Evolutionary conservation across 164 flowering plant genomes (phyloP).

Genomic region (Nelumbo lutea): DNA sequence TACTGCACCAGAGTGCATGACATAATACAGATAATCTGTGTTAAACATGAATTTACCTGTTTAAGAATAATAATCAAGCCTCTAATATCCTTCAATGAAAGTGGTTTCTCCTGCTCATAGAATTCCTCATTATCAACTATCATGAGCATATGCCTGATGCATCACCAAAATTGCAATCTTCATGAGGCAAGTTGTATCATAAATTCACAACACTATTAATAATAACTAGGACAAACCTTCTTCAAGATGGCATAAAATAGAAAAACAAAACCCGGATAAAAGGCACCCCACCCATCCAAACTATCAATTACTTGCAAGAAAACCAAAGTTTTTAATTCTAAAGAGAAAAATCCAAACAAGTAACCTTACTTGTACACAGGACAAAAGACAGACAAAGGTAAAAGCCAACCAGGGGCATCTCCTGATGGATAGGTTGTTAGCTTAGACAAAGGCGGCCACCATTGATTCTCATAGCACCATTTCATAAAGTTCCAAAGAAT

Average conservation of each 20-base stretch:
- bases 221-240: neutral
- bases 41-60: conserved; percentile 45
- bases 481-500: conserved; percentile 90
- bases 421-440: conserved; percentile 46
- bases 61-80: conserved; percentile 63
- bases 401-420: conserved; percentile 85
- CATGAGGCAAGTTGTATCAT: neutral
- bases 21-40: neutral
- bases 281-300: neutral
- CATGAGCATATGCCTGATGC: conserved; percentile 88
- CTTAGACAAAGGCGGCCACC: conserved; percentile 65
- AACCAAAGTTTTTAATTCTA: neutral
- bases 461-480: conserved; percentile 74
- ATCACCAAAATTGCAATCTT: conserved; percentile 11
- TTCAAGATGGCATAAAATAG: neutral
- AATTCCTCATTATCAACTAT: conserved; percentile 95
- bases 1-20: neutral
- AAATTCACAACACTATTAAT: neutral
- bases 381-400: conserved; percentile 90
- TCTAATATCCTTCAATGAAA: conserved; percentile 69
- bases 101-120: conserved; percentile 90
- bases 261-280: neutral
- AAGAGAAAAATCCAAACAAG: conserved; percentile 1
- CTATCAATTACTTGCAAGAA: no score
- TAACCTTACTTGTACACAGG: conserved; percentile 86